A percentile compares a stretch with the other conserved stretches of the same genome.
Conservation (phyloP, 345 rosid species). For the Balakata baccata region DNA sequence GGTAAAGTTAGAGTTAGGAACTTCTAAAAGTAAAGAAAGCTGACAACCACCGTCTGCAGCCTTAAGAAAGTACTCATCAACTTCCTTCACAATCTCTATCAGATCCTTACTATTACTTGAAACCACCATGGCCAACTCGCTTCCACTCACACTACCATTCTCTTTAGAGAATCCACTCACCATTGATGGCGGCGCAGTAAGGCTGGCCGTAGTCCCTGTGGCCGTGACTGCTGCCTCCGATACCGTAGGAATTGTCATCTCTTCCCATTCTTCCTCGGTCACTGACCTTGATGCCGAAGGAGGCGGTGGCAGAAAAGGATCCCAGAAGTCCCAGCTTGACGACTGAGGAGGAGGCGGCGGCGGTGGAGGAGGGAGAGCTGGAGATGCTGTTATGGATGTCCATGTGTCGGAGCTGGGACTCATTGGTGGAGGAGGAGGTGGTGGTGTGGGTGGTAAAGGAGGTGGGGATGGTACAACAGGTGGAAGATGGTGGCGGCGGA, state of each 20-base stretch:
- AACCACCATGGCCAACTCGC: conserved; percentile 78
- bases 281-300: conserved; percentile 34
- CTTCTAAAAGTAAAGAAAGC: conserved; percentile 65
- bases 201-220: conserved; percentile 34
- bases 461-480: conserved; percentile 28
- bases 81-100: conserved; percentile 78
- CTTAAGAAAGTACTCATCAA: conserved; percentile 80
- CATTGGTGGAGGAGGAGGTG: conserved; percentile 56
- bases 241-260: conserved; percentile 25
- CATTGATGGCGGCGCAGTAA: conserved; percentile 48
- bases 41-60: conserved; percentile 75
- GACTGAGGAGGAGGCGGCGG: conserved; percentile 75
- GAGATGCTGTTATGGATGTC: conserved; percentile 40
- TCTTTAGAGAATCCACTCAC: conserved; percentile 69
- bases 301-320: conserved; percentile 58
- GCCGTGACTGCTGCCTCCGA: conserved; percentile 26
- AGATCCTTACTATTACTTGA: conserved; percentile 80
- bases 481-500: conserved; percentile 23
- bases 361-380: conserved; percentile 46
- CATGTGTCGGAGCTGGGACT: conserved; percentile 82
- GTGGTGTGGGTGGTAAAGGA: conserved; percentile 21
- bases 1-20: conserved; percentile 47
- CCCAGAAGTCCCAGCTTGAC: conserved; percentile 93
- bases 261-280: conserved; percentile 82
- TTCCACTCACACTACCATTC: conserved; percentile 40